These are phyloP conservation scores for Oryza nivara DNA, from an alignment of 176 grass and related monocot genomes.

Conservation along the genomic window DNA sequence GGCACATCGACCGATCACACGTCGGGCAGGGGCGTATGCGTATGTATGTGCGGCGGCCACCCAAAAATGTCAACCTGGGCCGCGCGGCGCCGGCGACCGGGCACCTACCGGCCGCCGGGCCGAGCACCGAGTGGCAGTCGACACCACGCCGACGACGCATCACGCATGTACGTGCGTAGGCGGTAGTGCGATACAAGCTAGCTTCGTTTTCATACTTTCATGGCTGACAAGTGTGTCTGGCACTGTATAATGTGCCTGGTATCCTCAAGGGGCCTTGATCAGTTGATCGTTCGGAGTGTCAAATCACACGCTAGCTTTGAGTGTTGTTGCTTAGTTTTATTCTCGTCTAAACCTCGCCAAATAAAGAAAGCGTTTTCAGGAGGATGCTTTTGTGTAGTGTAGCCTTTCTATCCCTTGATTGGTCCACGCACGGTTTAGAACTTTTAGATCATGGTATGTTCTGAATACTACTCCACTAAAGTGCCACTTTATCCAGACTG, in stretches of 20 bases:
- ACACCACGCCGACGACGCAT: background rate
- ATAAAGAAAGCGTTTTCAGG: background rate
- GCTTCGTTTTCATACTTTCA: background rate
- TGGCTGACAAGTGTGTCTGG: background rate
- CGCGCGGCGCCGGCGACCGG: slow-evolving; percentile 22
- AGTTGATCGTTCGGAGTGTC: background rate
- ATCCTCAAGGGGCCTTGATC: background rate
- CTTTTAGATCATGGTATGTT: background rate
- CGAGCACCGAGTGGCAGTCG: slow-evolving; percentile 7
- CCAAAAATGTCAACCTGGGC: background rate
- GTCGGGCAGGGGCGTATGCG: background rate
- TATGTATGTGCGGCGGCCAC: background rate
- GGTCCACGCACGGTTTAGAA: background rate
- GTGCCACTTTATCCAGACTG: background rate
- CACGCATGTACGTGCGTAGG: background rate
- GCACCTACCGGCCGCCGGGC: slow-evolving; percentile 8
- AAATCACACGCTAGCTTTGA: background rate
- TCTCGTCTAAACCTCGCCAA: background rate
- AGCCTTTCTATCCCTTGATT: background rate
- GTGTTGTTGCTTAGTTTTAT: background rate
- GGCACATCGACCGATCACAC: background rate
- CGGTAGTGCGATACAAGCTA: background rate
- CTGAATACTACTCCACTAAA: background rate
- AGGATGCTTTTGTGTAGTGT: background rate
- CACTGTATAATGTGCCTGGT: too few species aligned